Conservation (phyloP, 2,329 filamentous ascomycete genomes). For the Arthrobotrys sphaeroides region DNA sequence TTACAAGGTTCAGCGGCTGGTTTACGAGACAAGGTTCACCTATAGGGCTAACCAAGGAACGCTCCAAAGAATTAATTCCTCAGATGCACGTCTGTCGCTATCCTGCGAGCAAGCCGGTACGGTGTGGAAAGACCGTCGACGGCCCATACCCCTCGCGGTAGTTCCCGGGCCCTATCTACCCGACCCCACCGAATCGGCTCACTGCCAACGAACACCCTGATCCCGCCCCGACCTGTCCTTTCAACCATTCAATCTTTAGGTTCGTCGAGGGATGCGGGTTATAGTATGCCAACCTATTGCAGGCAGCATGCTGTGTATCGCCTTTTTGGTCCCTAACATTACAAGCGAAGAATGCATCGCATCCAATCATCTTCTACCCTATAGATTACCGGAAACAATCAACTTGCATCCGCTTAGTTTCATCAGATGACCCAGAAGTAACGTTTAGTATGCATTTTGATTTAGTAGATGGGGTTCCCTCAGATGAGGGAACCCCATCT, state of each 20-base stretch:
- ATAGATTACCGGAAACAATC: constrained; percentile 45
- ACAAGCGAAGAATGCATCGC: constrained; percentile 39
- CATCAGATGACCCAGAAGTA: constrained; percentile 43
- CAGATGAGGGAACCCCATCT: background rate
- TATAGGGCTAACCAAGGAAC: background rate
- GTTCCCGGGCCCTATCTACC: background rate
- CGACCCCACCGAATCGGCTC: constrained; percentile 1
- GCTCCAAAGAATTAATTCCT: background rate
- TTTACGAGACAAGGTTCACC: background rate
- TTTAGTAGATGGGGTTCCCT: background rate
- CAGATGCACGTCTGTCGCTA: constrained; percentile 2
- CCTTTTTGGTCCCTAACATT: constrained; percentile 36
- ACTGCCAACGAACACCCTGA: constrained; percentile 1
- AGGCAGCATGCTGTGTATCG: constrained; percentile 35
- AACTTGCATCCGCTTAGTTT: constrained; percentile 48
- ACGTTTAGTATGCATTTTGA: constrained; percentile 24
- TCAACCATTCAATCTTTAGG: background rate
- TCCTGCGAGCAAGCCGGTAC: constrained; percentile 2
- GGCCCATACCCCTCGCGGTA: background rate
- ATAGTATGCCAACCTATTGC: constrained; percentile 27
- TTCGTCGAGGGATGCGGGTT: constrained; percentile 18
- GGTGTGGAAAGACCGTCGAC: background rate
- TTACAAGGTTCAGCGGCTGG: background rate
- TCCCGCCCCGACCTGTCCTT: constrained; percentile 1
- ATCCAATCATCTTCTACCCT: constrained; percentile 44